Evolutionary conservation across 148 eudicot species (phyloP).

Genomic region (Rhododendron vialii): DNA sequence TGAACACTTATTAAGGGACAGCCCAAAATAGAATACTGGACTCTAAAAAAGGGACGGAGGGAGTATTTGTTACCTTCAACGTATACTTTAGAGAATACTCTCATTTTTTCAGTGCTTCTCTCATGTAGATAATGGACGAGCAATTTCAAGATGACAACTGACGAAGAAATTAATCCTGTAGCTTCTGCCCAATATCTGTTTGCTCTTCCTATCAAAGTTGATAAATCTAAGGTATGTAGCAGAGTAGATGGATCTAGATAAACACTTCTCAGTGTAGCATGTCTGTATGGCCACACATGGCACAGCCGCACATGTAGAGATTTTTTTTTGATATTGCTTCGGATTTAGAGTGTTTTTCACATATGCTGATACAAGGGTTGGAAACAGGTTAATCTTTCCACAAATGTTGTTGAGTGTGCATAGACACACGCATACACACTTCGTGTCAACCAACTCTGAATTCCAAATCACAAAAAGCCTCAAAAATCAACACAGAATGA

Average conservation of each 20-base stretch:
- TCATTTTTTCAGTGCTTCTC: not conserved
- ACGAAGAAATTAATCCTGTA: constrained; percentile 81
- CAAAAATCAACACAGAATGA: too few relatives aligned
- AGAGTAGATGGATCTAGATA: not conserved
- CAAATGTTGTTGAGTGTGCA: too few relatives aligned
- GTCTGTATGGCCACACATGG: not conserved
- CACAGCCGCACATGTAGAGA: not conserved
- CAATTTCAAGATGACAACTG: constrained; percentile 76
- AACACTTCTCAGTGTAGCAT: not conserved
- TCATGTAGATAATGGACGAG: constrained; percentile 72
- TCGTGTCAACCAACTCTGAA: too few relatives aligned
- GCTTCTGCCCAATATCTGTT: constrained; percentile 76
- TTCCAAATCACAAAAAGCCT: too few relatives aligned
- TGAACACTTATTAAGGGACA: too few relatives aligned
- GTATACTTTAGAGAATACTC: not conserved
- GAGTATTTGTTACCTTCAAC: not conserved
- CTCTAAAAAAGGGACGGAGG: too few relatives aligned
- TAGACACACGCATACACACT: too few relatives aligned
- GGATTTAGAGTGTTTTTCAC: not conserved
- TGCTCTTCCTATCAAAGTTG: constrained; percentile 85
- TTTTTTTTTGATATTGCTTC: not conserved
- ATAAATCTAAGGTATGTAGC: constrained; percentile 64
- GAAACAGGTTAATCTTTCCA: too few relatives aligned
- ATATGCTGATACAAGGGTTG: not conserved
- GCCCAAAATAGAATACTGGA: too few relatives aligned